Evolutionary conservation across 2,329 filamentous ascomycete species (phyloP).

Genomic region (Geosmithia flava): DNA sequence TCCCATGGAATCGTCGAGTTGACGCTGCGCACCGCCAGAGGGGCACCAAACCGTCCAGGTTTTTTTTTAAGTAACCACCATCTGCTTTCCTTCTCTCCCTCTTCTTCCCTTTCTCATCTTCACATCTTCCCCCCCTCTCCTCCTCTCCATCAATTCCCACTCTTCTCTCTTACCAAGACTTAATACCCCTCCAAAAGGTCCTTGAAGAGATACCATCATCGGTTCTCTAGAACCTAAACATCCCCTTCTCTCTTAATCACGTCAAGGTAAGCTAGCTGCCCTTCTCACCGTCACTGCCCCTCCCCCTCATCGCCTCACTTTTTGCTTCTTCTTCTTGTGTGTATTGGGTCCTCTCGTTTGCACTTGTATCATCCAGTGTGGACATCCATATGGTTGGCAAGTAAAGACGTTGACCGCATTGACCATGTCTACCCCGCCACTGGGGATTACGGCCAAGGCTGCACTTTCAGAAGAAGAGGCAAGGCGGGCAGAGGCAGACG

Average conservation of each 20-base stretch:
- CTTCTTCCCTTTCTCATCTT: constrained; percentile 1
- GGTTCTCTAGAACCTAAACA: constrained; percentile 2
- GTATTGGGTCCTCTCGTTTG: neutral
- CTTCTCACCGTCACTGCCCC: neutral
- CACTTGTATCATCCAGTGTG: neutral
- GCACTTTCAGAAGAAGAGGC: too few relatives aligned
- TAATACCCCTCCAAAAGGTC: constrained; percentile 10
- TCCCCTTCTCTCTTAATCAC: constrained; percentile 6
- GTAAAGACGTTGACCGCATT: too few relatives aligned
- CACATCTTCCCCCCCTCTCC: constrained; percentile 5
- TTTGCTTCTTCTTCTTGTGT: neutral
- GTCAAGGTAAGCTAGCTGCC: constrained; percentile 9
- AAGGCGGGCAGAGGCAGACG: too few relatives aligned
- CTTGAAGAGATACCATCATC: neutral
- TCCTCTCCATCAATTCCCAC: constrained; percentile 5
- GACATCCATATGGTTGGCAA: too few relatives aligned
- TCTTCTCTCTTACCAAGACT: constrained; percentile 7
- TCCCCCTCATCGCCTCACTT: constrained; percentile 7
- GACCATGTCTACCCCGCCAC: too few relatives aligned
- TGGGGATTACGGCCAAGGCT: too few relatives aligned
- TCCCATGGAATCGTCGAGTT: constrained; percentile 29
- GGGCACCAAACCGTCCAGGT: constrained; percentile 8
- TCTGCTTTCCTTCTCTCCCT: constrained; percentile 8
- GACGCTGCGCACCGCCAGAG: constrained; percentile 12
- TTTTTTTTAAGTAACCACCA: constrained; percentile 23